Evolutionary conservation across 148 eudicot species (phyloP), one percentile per base, ranked within the genome.

Genomic region (Euryodendron excelsum): DNA sequence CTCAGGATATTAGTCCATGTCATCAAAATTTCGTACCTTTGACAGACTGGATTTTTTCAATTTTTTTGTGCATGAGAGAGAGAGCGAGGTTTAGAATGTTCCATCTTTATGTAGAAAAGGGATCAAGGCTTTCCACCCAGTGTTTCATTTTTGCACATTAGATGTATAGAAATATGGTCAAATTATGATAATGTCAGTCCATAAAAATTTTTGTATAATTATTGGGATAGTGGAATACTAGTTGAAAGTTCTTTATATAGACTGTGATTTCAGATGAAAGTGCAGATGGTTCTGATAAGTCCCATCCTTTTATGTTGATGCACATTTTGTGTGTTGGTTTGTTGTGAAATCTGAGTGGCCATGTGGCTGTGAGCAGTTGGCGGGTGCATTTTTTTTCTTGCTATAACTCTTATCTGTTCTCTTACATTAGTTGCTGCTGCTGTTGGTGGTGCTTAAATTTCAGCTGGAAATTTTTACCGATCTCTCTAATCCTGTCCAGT

Each of bases 351-450:
- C 36, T 62, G 13, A 9, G 67, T 28, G 18, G 67, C 36, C 67
- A 15, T 62, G 11, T 62, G 37, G 20, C 23, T 65, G 69, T 65
- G 69, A 65, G 69, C 69, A 65, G 25, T 65, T n/a, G n/a, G n/a
- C n/a, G n/a, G n/a, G n/a, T n/a, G n/a, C n/a, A n/a, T n/a, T n/a
- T n/a, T n/a, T n/a, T n/a, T n/a, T n/a, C n/a, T n/a, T n/a, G n/a
- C n/a, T n/a, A n/a, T n/a, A n/a, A n/a, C n/a, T n/a, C n/a, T n/a
- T n/a, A n/a, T n/a, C n/a, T n/a, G n/a, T n/a, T n/a, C n/a, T n/a
- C n/a, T n/a, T n/a, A n/a, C n/a, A n/a, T n/a, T n/a, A n/a, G n/a
- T n/a, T n/a, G n/a, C n/a, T n/a, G n/a, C n/a, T n/a, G n/a, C n/a
- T n/a, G n/a, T n/a, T n/a, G n/a, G n/a, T n/a, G n/a, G n/a, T 53